These are phyloP conservation scores for Aspergillus steynii DNA, from an alignment of 495 filamentous ascomycete genomes.

Conservation along the genomic window DNA sequence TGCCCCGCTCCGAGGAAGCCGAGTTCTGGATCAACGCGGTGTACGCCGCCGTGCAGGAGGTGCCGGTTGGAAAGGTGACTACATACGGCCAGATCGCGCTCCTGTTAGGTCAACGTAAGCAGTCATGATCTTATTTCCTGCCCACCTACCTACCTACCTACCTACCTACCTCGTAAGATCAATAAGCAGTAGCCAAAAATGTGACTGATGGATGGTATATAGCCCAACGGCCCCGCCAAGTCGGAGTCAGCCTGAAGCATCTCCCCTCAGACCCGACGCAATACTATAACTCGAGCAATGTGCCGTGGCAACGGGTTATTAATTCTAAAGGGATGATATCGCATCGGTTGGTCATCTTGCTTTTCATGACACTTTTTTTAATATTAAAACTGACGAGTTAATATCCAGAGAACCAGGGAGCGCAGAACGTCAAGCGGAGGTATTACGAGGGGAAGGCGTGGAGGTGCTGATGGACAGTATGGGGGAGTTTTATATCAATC, in stretches of 20 bases:
- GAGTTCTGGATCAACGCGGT: conserved; percentile 81
- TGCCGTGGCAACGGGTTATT: conserved; percentile 94
- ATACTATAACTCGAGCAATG: conserved; percentile 69
- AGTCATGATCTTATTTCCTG: background rate
- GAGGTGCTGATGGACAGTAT: conserved; percentile 61
- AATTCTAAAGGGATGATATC: conserved; percentile 84
- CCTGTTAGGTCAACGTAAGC: conserved; percentile 77
- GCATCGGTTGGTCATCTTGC: conserved; percentile 58
- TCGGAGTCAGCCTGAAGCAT: conserved; percentile 85
- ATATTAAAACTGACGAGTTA: background rate
- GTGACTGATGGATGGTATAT: background rate
- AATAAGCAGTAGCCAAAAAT: no score
- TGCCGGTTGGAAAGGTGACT: conserved; percentile 80
- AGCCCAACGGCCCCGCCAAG: conserved; percentile 76
- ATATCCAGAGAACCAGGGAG: conserved; percentile 62
- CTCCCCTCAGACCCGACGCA: conserved; percentile 54
- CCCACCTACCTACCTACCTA: background rate
- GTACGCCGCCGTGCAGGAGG: conserved; percentile 79
- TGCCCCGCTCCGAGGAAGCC: conserved; percentile 82
- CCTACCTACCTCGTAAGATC: no score
- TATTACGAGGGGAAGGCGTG: conserved; percentile 68
- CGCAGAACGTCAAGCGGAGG: conserved; percentile 66
- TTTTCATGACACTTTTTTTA: conserved; percentile 8
- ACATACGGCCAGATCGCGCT: conserved; percentile 86
- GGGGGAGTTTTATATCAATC: conserved; percentile 70